These are phyloP conservation scores for Hericium rajendrae DNA, from an alignment of 768 basidiomycete genomes.

Conservation along the genomic window DNA sequence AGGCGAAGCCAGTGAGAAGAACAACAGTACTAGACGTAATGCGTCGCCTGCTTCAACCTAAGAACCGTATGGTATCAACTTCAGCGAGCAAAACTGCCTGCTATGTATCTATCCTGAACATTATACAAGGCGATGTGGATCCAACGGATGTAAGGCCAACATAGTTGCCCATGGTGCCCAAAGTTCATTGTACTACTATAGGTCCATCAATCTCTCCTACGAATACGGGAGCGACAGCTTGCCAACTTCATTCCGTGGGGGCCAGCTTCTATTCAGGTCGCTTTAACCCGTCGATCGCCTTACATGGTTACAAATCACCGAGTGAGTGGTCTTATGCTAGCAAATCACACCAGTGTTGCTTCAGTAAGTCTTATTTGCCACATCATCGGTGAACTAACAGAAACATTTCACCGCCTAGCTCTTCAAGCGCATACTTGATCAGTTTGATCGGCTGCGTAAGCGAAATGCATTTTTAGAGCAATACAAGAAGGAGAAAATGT, in stretches of 20 bases:
- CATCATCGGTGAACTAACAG: too few species aligned
- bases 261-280: slow-evolving; percentile 96
- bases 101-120: slow-evolving; percentile 96
- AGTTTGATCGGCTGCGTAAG: slow-evolving; percentile 81
- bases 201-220: slow-evolving; percentile 95
- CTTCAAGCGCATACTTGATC: slow-evolving; percentile 93
- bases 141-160: slow-evolving; percentile 72
- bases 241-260: slow-evolving; percentile 99
- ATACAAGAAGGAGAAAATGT: slow-evolving; percentile 96
- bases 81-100: slow-evolving; percentile 86
- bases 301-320: slow-evolving; percentile 85
- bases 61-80: slow-evolving; percentile 97
- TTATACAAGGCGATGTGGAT: slow-evolving; percentile 98
- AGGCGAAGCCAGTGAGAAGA: slow-evolving; percentile 93
- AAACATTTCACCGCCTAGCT: slow-evolving; percentile 35
- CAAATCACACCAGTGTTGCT: slow-evolving; percentile 98
- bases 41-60: slow-evolving; percentile 93
- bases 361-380: slow-evolving; percentile 47
- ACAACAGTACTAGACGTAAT: slow-evolving; percentile 98
- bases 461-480: slow-evolving; percentile 94
- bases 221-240: slow-evolving; percentile 92
- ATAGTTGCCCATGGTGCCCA: neutral
- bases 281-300: slow-evolving; percentile 83
- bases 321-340: slow-evolving; percentile 96
- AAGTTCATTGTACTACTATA: slow-evolving; percentile 20